Base-by-base conservation (phyloP, 192 early-diverging fungal species). In the Gamsiella multidivaricata region DNA sequence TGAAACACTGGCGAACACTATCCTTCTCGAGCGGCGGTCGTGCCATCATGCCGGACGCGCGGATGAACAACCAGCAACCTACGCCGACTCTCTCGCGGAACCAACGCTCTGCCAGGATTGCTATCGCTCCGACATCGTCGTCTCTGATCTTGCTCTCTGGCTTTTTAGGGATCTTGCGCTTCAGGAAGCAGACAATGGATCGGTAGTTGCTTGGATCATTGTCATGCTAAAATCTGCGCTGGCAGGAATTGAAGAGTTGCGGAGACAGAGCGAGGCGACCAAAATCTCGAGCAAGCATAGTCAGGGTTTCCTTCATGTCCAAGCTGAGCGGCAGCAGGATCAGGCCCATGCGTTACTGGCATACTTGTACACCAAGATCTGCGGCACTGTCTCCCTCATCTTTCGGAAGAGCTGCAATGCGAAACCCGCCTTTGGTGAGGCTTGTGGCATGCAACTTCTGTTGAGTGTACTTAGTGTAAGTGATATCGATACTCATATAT, bases 81-180 rank as follows among this genome's bases (percentile, higher is more conserved):
- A 69, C 51, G 79, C 69, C 28, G 69, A 57, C 17, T 64, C 62
- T 7, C 26, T 81, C n/a, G 49, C 56, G 1, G 55, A 68, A 10
- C 26, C 62, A 10, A 45, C 18, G 0, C 74, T 78, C 2, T 78
- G 74, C 32, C 74, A 78, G 22, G 70, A 69, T 29, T 69, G 70
- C 32, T 70, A 75, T 34, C 53, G 67, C 1, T 71, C 70, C 8
- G 80, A 81, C 51, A 66, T 75, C 53, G 72, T 81, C 28, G 31
- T 75, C 20, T 73, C 80, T 17, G 80, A 81, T 43, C 66, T 81
- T 52, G 70, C 71, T 6, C 43, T 81, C 15, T 81, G 80, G 80
- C 47, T 81, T 2, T 69, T 81, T 22, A 59, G 80, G 32, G 80
- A 81, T 18, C 51, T 74, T 11, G 56, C 46, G 1, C 22, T 74